Evolutionary conservation across 2,329 filamentous ascomycete genomes (phyloP), one percentile per base, ranked within the genome.

Genomic region (Clonostachys sp.): DNA sequence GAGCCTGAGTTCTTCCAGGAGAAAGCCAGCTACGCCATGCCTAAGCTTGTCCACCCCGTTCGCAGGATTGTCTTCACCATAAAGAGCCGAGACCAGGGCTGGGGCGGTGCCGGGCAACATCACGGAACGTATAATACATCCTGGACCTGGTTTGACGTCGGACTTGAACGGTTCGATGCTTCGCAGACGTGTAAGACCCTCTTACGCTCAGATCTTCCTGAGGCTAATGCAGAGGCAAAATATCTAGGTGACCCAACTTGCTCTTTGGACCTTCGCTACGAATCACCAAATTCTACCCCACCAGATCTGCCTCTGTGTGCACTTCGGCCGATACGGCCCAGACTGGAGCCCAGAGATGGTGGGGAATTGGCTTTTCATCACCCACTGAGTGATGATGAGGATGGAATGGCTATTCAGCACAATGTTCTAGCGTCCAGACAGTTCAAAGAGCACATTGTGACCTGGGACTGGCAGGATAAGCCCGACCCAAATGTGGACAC

Each of bases 71-170:
- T 83, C 18, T 86, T 86, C 59, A 77, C 72, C 6, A 70, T 83
- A 39, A 61, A 60, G 12, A 80, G 77, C 57, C 68, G 62, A 43
- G 83, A 86, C 51, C 83, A 86, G 53, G 83, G 82, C 5, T 70
- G 72, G 34, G 67, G 71, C 13, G 50, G 61, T 0, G 2, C 0
- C 1, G 51, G 42, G 3, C 12, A 41, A 3, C 52, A 61, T 39
- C 57, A 56, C 3, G 68, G 68, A 3, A 70, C 70, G 2, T 84
- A 73, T 47, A 52, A 58, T 0, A 65, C 61, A 3, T 79, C 81
- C 0, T 82, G 65, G 63, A 81, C 81, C 0, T 86, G 82, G 82
- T 84, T 84, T 49, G 81, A 84, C 47, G 79, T 73, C 14, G 82
- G 82, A 0, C 58, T 83, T 14, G 82, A 86, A 60, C 70, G 71